Conservation (phyloP, 2,329 filamentous ascomycete genomes). For the Xylariaceae sp. region DNA sequence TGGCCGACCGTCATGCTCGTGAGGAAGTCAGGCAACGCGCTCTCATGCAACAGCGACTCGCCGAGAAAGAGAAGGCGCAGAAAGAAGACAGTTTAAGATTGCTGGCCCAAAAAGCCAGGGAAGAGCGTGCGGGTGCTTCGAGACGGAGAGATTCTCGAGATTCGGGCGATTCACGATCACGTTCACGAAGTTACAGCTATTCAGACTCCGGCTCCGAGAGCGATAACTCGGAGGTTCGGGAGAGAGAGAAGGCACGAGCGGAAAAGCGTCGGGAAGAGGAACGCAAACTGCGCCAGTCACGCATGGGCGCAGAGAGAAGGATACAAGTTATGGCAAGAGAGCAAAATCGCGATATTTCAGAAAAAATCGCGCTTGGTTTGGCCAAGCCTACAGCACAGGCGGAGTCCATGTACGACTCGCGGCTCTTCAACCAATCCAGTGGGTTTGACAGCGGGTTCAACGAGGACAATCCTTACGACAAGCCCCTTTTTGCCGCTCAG, state of each 20-base stretch:
- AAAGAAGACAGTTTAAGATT: constrained; percentile 89
- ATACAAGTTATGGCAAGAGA: constrained; percentile 91
- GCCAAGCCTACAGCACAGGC: constrained; percentile 90
- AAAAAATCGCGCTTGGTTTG: constrained; percentile 90
- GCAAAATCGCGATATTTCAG: constrained; percentile 93
- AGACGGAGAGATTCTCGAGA: constrained; percentile 43
- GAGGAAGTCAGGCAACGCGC: constrained; percentile 92
- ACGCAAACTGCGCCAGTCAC: constrained; percentile 82
- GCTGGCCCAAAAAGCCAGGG: constrained; percentile 85
- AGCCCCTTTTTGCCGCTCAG: constrained; percentile 91
- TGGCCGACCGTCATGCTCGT: constrained; percentile 87
- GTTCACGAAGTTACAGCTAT: constrained; percentile 49
- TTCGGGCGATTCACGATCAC: constrained; percentile 40
- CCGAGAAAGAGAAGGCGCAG: constrained; percentile 91
- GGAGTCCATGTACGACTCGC: constrained; percentile 95
- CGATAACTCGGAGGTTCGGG: constrained; percentile 66
- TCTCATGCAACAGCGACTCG: constrained; percentile 90
- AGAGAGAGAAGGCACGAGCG: constrained; percentile 69
- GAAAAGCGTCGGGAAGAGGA: constrained; percentile 80
- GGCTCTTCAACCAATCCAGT: constrained; percentile 88
- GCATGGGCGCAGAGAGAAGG: constrained; percentile 89
- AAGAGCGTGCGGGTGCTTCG: constrained; percentile 60
- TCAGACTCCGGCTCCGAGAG: constrained; percentile 48
- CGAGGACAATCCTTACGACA: constrained; percentile 96
- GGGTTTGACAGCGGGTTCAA: constrained; percentile 92